Base-by-base conservation (phyloP, 176 grass and related monocot genomes). In the Aechmea fasciata region DNA sequence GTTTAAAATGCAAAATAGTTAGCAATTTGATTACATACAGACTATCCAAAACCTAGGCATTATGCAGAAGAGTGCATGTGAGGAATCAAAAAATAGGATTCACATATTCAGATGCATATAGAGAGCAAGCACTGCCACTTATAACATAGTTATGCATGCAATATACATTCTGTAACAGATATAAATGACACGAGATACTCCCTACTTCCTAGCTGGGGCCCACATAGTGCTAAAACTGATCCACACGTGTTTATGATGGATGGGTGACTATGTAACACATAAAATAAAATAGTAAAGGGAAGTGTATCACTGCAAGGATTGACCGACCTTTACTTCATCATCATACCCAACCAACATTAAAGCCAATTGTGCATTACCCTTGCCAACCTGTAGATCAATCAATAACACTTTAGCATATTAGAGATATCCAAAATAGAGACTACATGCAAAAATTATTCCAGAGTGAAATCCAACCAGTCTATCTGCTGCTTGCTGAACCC, bases 331-430 rank as follows among this genome's bases (percentile, higher is more conserved):
- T 17, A 99, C 72, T 82, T 93, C 89, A 41, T 85, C 82, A 19
- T 75, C 82, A 84, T 90, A 99, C 70, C 73, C 88, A 90, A 99
- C 94, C 74, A 99, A 76, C 48, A 84, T 73, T 71, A 93, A 79
- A 77, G 94, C 94, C 75, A 99, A 76, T 51, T 75, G 79, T 78
- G 78, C 94, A 77, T 92, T 93, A 62, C 79, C 80, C 51, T 71
- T 66, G 75, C 94, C 89, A 82, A 90, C 89, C 94, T 99, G 78
- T 64, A 84, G 50, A 79, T 9, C 48, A 76, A 72, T 57, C 9
- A 70, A 26, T 69, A 71, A 54, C 64, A 4, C 23, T 15, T 63
- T 73, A 49, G 70, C 33, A 18, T 67, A 28, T 83, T 73, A 64
- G 64, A 78, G 55, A 61, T 22, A 61, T 61, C 55, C 17, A 22